Conservation (phyloP, 805 yeast genomes). For the Scheffersomyces amazonensis region DNA sequence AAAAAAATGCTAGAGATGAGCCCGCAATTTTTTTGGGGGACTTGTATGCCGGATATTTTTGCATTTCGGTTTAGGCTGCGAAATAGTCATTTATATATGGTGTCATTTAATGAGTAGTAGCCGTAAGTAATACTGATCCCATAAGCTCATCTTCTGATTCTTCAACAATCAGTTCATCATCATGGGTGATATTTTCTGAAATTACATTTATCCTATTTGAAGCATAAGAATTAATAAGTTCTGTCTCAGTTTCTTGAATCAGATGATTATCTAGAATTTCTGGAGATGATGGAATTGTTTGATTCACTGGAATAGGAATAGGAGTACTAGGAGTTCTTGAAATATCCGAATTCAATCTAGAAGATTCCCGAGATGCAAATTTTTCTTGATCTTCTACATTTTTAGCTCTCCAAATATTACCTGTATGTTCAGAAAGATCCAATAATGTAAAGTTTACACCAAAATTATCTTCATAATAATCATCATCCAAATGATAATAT, state of each 20-base stretch:
- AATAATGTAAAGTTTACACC: constrained; percentile 4
- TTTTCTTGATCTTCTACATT: too few relatives aligned
- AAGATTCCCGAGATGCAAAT: not conserved
- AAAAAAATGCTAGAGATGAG: not conserved
- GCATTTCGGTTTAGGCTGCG: constrained; percentile 1
- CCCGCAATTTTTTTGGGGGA: not conserved
- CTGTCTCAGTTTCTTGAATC: too few relatives aligned
- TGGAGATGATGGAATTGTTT: too few relatives aligned
- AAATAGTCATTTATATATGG: not conserved
- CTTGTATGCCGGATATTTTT: not conserved
- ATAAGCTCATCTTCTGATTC: constrained; percentile 32
- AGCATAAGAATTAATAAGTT: too few relatives aligned
- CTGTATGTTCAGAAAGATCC: constrained; percentile 8
- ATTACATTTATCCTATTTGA: too few relatives aligned
- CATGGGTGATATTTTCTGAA: not conserved
- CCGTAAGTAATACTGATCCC: constrained; percentile 13
- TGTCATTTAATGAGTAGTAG: not conserved
- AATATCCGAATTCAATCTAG: not conserved
- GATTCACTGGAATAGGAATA: too few relatives aligned
- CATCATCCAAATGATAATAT: constrained; percentile 5
- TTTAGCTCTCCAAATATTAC: too few relatives aligned
- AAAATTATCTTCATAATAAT: not conserved
- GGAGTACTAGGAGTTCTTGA: not conserved
- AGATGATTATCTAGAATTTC: too few relatives aligned
- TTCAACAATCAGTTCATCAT: constrained; percentile 21